Base-by-base conservation (phyloP, 192 early-diverging fungal species). In the Podila epigama region DNA sequence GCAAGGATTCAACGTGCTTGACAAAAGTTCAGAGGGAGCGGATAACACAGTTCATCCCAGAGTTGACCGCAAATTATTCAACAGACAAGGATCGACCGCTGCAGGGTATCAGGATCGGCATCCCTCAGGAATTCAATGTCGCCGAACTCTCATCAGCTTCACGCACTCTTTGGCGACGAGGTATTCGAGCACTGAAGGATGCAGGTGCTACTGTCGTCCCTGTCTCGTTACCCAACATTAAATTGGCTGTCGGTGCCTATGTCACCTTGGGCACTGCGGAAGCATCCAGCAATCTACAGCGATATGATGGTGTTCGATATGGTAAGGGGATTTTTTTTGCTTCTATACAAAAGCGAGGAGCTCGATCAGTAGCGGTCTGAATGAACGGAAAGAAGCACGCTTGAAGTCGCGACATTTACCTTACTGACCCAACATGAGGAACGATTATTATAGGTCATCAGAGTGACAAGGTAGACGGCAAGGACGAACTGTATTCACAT, bases 251-350 rank as follows among this genome's bases (percentile, higher is more conserved):
- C 25, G 86, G 94, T 9, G 88, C 92, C 5, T 98, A 98, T 78
- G 94, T 97, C 66, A 90, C 93, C 0, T 69, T 98, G 44, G 95
- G 92, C 6, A 85, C 91, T 27, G 95, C 96, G 6, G 96, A 98
- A 79, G 95, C 96, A 1, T 91, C 89, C 6, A 96, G 94, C 20
- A 98, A 98, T 68, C 72, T 98, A 50, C 89, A 95, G 50, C 84
- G 93, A 51, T 98, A 86, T 62, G 94, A 97, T 70, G 96, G 96
- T 7, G 63, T 94, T 9, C 86, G 93, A 58, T 98, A 93, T 75
- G 96, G 96, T 79, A 58, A 68, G 54, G 72, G 12, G 8, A 33
- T 9, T 12, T 32, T 8, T 2, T 33, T 27, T 7, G 5, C 18
- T 36, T 80, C n/a, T 18, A 54, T 41, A 28, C 12, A 22, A n/a